Evolutionary conservation across 2,329 filamentous ascomycete species (phyloP), one percentile per base, ranked within the genome.

Genomic region (Xylaria sp.): DNA sequence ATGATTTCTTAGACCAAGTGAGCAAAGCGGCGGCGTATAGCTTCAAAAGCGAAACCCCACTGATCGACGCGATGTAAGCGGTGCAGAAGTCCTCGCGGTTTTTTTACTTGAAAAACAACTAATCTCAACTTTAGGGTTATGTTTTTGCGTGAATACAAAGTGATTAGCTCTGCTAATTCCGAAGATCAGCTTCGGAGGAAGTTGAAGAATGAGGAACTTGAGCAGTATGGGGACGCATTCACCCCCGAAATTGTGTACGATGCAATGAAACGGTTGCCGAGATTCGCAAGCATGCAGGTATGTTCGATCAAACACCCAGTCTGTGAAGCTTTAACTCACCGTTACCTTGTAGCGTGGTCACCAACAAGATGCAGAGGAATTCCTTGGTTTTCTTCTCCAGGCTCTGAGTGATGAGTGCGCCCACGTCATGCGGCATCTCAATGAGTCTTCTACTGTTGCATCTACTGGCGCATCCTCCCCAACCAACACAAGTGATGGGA

Each of bases 321-420:
- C 9, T 37, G 31, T 48, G 29, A 27, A 29, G 19, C 43, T 41
- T 57, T 35, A 17, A 40, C 60, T 65, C 27, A 65, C 60, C 15
- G 19, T n/a, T 31, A 9, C 53, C 10, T 8, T 40, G 23, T 66
- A 93, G 89, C 90, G 93, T 63, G 95, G 95, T 15, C 94, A 97
- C 70, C 95, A 99, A 75, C 94, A 99, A 80, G 95, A 99, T 78
- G 95, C 95, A 1, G 93, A 99, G 73, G 95, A 99, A 73, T 99
- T 99, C 69, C 81, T 99, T 23, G 94, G 93, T 0, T 96, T 98
- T 74, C 81, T 99, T 33, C 83, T 99, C 3, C 93, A 97, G 72
- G 92, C 92, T 48, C 85, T 99, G 33, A 93, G 97, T 70, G 93
- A 98, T 67, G 95, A 99, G 76, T 97, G 93, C 74, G 87, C 88